Evolutionary conservation across 2,329 filamentous ascomycete species (phyloP).

Genomic region (Penicillium sp.): DNA sequence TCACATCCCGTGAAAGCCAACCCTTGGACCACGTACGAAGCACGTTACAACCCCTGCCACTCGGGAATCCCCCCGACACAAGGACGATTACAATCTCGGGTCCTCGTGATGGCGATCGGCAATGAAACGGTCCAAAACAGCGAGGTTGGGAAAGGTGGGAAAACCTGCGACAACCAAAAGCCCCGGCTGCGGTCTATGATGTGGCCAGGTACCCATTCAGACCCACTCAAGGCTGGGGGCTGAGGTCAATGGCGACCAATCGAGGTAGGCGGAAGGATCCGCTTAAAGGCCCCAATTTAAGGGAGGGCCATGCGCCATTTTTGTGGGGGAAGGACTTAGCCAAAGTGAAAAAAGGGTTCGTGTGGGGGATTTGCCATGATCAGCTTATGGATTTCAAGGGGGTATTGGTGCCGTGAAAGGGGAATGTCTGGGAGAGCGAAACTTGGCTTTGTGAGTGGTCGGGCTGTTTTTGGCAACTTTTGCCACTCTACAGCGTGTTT

Average conservation of each 20-base stretch:
- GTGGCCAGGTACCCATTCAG: conserved; percentile 20
- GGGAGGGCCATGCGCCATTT: conserved; percentile 24
- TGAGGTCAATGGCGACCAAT: conserved; percentile 4
- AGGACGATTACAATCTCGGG: conserved; percentile 4
- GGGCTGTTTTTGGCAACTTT: background rate
- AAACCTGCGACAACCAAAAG: background rate
- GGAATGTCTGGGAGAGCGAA: background rate
- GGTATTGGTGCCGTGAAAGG: background rate
- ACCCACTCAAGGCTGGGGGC: conserved; percentile 19
- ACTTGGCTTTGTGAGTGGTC: background rate
- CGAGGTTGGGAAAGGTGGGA: background rate
- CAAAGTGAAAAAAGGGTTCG: conserved; percentile 16
- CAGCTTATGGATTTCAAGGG: background rate
- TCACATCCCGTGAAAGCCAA: background rate
- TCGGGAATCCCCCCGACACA: background rate
- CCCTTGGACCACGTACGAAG: background rate
- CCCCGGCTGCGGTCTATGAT: conserved; percentile 6
- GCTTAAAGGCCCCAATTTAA: conserved; percentile 10
- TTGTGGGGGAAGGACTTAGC: conserved; percentile 23
- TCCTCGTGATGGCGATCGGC: conserved; percentile 17
- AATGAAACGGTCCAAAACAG: conserved; percentile 8
- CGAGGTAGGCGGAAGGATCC: conserved; percentile 15
- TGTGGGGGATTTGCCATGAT: conserved; percentile 21
- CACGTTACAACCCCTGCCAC: background rate
- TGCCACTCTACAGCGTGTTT: background rate